Conservation (phyloP, 2,329 filamentous ascomycete genomes). For the Taxawa tesnikishii region DNA sequence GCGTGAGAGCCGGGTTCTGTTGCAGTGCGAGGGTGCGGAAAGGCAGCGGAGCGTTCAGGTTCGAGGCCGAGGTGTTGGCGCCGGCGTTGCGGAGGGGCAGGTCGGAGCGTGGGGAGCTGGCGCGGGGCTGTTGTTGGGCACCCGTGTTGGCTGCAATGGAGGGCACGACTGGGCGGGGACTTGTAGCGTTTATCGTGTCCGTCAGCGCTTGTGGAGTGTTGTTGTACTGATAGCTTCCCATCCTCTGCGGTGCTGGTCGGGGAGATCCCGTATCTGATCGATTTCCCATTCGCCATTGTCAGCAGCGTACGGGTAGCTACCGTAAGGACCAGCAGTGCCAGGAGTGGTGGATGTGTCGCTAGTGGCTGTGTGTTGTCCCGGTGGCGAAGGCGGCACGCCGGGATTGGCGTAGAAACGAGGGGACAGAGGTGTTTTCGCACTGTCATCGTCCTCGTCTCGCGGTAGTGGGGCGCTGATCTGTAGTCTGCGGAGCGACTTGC, state of each 20-base stretch:
- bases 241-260: slow-evolving; percentile 13
- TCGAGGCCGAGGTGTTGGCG: neutral
- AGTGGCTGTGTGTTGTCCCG: slow-evolving; percentile 20
- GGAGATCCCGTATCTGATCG: slow-evolving; percentile 14
- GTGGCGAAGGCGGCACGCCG: slow-evolving; percentile 41
- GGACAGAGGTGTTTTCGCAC: slow-evolving; percentile 40
- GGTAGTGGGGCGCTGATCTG: slow-evolving; percentile 46
- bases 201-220: slow-evolving; percentile 9
- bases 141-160: neutral
- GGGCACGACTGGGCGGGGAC: neutral
- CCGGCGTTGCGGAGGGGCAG: slow-evolving; percentile 1
- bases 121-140: slow-evolving; percentile 6
- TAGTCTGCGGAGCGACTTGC: slow-evolving; percentile 37
- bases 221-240: slow-evolving; percentile 9
- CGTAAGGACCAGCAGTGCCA: slow-evolving; percentile 13
- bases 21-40: slow-evolving; percentile 1
- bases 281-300: slow-evolving; percentile 7
- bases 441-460: slow-evolving; percentile 28
- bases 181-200: slow-evolving; percentile 2
- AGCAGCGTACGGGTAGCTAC: too few species aligned
- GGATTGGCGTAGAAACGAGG: slow-evolving; percentile 42
- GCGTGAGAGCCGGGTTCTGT: slow-evolving; percentile 2
- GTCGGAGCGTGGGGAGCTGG: too few species aligned
- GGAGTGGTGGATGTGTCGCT: slow-evolving; percentile 19
- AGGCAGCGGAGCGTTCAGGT: neutral